phyloP scores from a whole-genome alignment of 2,329 filamentous ascomycete genomes.

The Hirsutella rhossiliensis region DNA sequence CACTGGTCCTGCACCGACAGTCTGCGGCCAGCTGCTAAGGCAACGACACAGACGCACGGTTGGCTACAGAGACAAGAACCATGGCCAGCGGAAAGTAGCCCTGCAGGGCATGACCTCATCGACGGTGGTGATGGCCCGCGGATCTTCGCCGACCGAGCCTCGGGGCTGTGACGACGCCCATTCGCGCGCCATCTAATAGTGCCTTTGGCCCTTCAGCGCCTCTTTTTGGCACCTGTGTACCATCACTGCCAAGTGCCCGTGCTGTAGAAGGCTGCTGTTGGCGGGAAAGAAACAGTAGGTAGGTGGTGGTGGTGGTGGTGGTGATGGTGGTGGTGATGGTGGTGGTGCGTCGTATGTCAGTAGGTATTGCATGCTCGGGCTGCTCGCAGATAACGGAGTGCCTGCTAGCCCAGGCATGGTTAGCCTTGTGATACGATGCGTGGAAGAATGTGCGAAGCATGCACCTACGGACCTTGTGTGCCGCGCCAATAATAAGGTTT shows the following conservation, averaged over 20 bases:
- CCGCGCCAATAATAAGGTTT: constrained; percentile 1
- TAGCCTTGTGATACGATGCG: background rate
- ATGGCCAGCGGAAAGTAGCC: background rate
- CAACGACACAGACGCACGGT: background rate
- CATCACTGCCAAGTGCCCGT: no score
- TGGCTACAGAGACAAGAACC: background rate
- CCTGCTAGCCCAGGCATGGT: no score
- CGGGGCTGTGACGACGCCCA: background rate
- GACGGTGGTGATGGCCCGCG: constrained; percentile 1
- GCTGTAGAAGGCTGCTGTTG: no score
- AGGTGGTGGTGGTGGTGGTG: no score
- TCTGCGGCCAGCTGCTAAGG: no score
- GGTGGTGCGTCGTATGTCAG: no score
- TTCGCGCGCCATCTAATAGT: background rate
- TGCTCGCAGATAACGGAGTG: no score
- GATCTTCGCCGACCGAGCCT: constrained; percentile 3
- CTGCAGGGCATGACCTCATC: constrained; percentile 7
- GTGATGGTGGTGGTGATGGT: no score
- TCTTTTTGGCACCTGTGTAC: no score
- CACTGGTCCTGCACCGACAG: no score
- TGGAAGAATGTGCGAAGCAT: background rate
- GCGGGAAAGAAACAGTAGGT: no score
- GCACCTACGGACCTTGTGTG: background rate
- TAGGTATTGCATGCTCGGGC: no score
- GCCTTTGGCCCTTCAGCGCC: background rate